Evolutionary conservation across 805 yeast species (phyloP).

Genomic region (Yarrowia hollandica): DNA sequence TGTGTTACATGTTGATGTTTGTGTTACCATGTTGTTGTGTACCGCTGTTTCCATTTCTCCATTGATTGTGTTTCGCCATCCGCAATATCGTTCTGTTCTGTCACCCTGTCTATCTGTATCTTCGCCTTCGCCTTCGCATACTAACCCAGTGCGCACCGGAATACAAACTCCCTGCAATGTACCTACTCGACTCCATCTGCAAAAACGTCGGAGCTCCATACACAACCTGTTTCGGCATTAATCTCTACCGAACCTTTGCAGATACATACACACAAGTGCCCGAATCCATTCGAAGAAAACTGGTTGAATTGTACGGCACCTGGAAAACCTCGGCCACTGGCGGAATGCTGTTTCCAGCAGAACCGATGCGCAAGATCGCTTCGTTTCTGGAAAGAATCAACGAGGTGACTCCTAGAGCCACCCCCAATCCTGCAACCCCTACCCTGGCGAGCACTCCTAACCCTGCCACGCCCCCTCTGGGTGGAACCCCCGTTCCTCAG

Average conservation of each 20-base stretch:
- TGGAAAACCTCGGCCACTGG: slow-evolving; percentile 76
- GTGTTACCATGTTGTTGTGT: too few relatives aligned
- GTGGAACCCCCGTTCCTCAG: background rate
- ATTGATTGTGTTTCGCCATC: too few relatives aligned
- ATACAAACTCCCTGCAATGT: slow-evolving; percentile 80
- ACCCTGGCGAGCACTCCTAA: background rate
- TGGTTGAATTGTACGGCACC: slow-evolving; percentile 77
- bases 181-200: slow-evolving; percentile 85
- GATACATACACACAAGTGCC: slow-evolving; percentile 77
- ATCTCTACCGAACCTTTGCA: slow-evolving; percentile 67
- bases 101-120: too few relatives aligned
- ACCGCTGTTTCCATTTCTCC: too few relatives aligned
- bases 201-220: slow-evolving; percentile 91
- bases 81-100: too few relatives aligned
- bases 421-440: background rate
- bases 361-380: slow-evolving; percentile 71
- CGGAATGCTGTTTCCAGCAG: slow-evolving; percentile 70
- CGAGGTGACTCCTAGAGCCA: slow-evolving; percentile 33
- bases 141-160: slow-evolving; percentile 61
- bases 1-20: too few relatives aligned
- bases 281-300: slow-evolving; percentile 68
- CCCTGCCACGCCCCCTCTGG: background rate
- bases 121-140: background rate
- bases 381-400: slow-evolving; percentile 51
- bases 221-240: slow-evolving; percentile 70